Evolutionary conservation across 345 rosid genomes (phyloP), one percentile per base, ranked within the genome.

Genomic region (Syzygium jambos): DNA sequence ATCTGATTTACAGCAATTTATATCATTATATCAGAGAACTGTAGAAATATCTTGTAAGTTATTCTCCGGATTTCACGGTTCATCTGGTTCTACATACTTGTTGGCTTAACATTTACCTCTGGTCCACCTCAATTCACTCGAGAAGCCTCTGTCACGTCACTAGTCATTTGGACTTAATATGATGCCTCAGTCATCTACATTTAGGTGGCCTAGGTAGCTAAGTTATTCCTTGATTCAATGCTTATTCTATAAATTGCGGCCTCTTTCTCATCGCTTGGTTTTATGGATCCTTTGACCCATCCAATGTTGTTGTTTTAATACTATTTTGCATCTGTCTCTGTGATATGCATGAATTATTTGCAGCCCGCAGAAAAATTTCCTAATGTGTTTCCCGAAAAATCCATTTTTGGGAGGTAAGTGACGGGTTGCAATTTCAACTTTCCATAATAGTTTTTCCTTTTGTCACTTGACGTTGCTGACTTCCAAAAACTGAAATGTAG

Each of bases 341-440:
- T 73, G 86, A 84, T 29, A n/a, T 14, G 14, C 25, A 53, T 52
- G 27, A 65, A 55, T 86, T 49, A 53, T 25, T 22, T 85, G 87
- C 89, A 96, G 98, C 98, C 98, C 86, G 96, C 93, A 61, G 95
- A 94, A 85, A 95, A 94, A 80, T 96, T 91, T 87, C 97, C 95
- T 5, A 88, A 57, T 85, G n/a, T 94, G 29, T 94, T 96, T 86
- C 83, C 94, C 0, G 85, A 89, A 78, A 89, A 88, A 56, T 94
- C 98, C 51, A 57, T 95, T 84, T 94, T 96, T 65, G 94, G 95
- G 78, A 95, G 97, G 98, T 96, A 89, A 56, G 73, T 51, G 27
- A 61, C 51, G 34, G n/a, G 63, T 13, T 43, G 56, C 86, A 9
- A 15, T 84, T n/a, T 30, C n/a, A 25, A 23, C 78, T 68, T 83